A percentile compares a stretch with the other conserved stretches of the same genome.
Evolutionary conservation across 2,329 filamentous ascomycete species (phyloP).

Genomic region (Colletotrichum cuscutae): DNA sequence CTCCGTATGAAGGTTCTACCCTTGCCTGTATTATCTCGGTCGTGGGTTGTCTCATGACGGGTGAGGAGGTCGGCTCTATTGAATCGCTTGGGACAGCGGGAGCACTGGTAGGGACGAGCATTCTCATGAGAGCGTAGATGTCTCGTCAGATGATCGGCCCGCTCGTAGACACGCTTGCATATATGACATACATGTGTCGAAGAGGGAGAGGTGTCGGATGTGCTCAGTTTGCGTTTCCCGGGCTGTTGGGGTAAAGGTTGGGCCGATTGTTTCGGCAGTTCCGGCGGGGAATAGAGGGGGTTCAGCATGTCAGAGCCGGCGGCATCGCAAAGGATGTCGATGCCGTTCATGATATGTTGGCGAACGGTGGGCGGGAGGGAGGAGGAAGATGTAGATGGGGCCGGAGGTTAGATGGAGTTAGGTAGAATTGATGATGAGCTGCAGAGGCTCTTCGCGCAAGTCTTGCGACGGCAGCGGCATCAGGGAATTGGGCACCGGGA

Average conservation of each 20-base stretch:
- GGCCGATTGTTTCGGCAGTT: constrained; percentile 22
- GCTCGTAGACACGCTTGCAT: constrained; percentile 29
- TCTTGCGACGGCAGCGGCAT: constrained; percentile 14
- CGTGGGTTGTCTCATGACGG: constrained; percentile 32
- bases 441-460: constrained; percentile 7
- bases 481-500: constrained; percentile 25
- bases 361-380: not conserved
- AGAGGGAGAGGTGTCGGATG: constrained; percentile 20
- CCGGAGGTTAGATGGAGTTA: constrained; percentile 6
- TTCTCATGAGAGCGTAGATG: constrained; percentile 33
- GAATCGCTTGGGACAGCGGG: constrained; percentile 30
- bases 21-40: constrained; percentile 31
- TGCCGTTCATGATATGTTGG: constrained; percentile 25
- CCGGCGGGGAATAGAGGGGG: constrained; percentile 17
- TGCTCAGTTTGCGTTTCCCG: constrained; percentile 27
- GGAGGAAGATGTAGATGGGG: not conserved
- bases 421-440: constrained; percentile 13
- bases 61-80: constrained; percentile 32
- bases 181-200: constrained; percentile 30
- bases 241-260: constrained; percentile 13
- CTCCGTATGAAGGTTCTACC: constrained; percentile 28
- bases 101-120: constrained; percentile 29
- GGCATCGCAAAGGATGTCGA: constrained; percentile 31
- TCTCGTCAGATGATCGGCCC: constrained; percentile 31
- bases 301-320: constrained; percentile 33